Percentiles rank a stretch among this genome's conserved stretches.
Conservation (phyloP, 805 yeast genomes). For the Suhomyces prunicola region DNA sequence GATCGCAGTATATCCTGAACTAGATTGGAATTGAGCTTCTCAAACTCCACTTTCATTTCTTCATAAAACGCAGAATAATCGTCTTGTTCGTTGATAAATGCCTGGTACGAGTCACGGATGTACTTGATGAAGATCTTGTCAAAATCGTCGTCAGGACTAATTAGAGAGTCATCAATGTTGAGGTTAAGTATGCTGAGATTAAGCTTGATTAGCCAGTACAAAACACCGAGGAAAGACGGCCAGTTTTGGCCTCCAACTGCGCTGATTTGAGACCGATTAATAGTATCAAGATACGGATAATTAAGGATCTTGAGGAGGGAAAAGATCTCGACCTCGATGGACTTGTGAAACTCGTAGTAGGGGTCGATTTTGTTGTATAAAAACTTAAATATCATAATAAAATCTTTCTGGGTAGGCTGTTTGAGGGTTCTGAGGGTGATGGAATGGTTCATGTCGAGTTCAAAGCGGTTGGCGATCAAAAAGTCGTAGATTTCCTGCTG, state of each 20-base stretch:
- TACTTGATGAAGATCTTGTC: conserved; percentile 57
- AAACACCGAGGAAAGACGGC: conserved; percentile 78
- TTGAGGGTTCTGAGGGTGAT: conserved; percentile 60
- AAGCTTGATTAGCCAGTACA: conserved; percentile 74
- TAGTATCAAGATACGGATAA: conserved; percentile 78
- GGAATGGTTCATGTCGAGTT: conserved; percentile 69
- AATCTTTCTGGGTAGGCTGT: conserved; percentile 86
- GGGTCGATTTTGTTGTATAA: conserved; percentile 77
- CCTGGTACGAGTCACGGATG: conserved; percentile 62
- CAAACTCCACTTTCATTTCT: conserved; percentile 57
- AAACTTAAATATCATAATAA: conserved; percentile 74
- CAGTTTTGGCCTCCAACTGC: conserved; percentile 91
- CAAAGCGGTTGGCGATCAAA: conserved; percentile 62
- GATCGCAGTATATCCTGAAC: conserved; percentile 43
- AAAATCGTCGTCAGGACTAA: conserved; percentile 43
- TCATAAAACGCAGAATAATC: conserved; percentile 53
- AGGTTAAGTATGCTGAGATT: conserved; percentile 34
- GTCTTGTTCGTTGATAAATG: conserved; percentile 62
- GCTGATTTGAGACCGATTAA: conserved; percentile 79
- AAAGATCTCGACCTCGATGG: conserved; percentile 75
- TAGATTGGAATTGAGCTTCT: conserved; percentile 48
- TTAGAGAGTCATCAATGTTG: conserved; percentile 25
- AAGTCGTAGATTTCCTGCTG: conserved; percentile 69
- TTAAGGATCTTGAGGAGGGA: conserved; percentile 59
- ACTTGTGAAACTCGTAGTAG: conserved; percentile 61